phyloP scores from a whole-genome alignment of 2,329 filamentous ascomycete species.

The Pestalotiopsis sp. region DNA sequence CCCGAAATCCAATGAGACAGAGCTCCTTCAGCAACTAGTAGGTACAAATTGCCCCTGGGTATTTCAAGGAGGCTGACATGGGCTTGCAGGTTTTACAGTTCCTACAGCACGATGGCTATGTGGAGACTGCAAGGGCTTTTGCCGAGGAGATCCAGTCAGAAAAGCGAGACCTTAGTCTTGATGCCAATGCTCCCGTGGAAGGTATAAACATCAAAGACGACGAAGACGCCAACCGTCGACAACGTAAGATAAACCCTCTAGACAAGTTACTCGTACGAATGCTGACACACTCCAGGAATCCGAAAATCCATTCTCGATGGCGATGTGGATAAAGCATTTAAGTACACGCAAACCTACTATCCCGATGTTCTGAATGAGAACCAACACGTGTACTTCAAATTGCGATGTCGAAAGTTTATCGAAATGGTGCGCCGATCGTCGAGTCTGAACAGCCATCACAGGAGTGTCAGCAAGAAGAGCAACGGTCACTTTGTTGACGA shows the following conservation, averaged over 20 bases:
- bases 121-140: constrained; percentile 90
- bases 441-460: constrained; percentile 58
- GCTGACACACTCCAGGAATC: constrained; percentile 64
- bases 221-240: constrained; percentile 81
- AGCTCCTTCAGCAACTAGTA: constrained; percentile 80
- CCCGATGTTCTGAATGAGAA: constrained; percentile 79
- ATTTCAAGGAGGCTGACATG: constrained; percentile 16
- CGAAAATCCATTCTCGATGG: constrained; percentile 86
- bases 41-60: constrained; percentile 20
- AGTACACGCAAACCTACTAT: constrained; percentile 78
- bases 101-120: constrained; percentile 90
- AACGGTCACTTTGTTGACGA: constrained; percentile 44
- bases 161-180: constrained; percentile 68
- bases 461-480: constrained; percentile 42
- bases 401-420: constrained; percentile 90
- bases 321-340: constrained; percentile 88
- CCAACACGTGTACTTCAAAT: constrained; percentile 81
- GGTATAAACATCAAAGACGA: constrained; percentile 76
- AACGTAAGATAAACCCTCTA: constrained; percentile 64
- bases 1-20: constrained; percentile 69
- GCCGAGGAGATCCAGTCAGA: constrained; percentile 78
- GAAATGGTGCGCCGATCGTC: constrained; percentile 85
- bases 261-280: not conserved
- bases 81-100: constrained; percentile 70
- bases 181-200: constrained; percentile 52